A percentile compares a stretch with the other conserved stretches of the same genome.
Conservation (phyloP, 2,329 filamentous ascomycete species). For the Xylaria sp. region DNA sequence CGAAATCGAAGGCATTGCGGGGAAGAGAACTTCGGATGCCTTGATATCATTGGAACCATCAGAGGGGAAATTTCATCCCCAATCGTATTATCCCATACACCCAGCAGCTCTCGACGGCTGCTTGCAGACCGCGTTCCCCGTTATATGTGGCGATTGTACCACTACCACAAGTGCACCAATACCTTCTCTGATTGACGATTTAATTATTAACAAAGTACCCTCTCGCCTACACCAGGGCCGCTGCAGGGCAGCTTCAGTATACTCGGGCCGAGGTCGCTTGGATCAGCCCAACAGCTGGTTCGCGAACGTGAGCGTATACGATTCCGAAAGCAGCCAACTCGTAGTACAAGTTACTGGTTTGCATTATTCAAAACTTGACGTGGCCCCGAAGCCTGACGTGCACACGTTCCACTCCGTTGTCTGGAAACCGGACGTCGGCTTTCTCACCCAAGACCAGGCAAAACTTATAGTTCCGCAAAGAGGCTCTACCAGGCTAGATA, state of each 20-base stretch:
- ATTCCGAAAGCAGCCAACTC: conserved; percentile 38
- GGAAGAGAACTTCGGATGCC: conserved; percentile 33
- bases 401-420: conserved; percentile 39
- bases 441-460: conserved; percentile 31
- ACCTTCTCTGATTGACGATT: conserved; percentile 28
- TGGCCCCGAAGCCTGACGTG: conserved; percentile 36
- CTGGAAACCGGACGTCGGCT: conserved; percentile 43
- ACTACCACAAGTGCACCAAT: background rate
- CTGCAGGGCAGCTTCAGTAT: background rate
- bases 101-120: conserved; percentile 44
- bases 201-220: conserved; percentile 35
- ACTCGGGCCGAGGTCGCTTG: conserved; percentile 32
- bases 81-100: conserved; percentile 45
- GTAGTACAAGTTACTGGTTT: conserved; percentile 42
- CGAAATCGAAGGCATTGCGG: conserved; percentile 35
- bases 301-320: conserved; percentile 30
- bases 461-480: background rate
- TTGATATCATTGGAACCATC: conserved; percentile 40
- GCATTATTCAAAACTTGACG: conserved; percentile 40
- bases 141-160: conserved; percentile 35
- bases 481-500: conserved; percentile 8
- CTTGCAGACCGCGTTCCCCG: conserved; percentile 35
- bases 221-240: background rate
- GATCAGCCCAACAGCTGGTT: conserved; percentile 34
- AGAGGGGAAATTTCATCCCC: conserved; percentile 30